Base-by-base conservation (phyloP, 164 flowering plant genomes). In the Tetracentron sinense region DNA sequence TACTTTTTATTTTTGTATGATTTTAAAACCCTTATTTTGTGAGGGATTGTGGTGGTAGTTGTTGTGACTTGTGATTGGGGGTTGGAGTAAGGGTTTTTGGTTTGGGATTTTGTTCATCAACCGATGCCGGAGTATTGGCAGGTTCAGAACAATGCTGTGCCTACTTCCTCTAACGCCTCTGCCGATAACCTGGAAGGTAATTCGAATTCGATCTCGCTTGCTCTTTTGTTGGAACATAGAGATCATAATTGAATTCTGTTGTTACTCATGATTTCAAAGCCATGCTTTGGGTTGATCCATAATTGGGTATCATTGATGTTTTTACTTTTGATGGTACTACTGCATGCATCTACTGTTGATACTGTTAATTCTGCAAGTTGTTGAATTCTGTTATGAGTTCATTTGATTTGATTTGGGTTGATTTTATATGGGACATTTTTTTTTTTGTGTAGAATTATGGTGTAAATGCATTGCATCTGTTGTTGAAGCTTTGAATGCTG, bases 121-220 rank as follows among this genome's bases (percentile, higher is more conserved):
- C 68, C 82, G 74, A 84, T 82, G 88, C 80, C 84, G 63, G 88
- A 77, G 20, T 77, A 68, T 73, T 73, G 80, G 74, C 77, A 77
- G 59, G 68, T 25, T 50, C 73, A 74, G 73, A 75, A 28, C 73
- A 75, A 72, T 77, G 80, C 68, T 58, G 76, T 71, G 35, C 57
- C 79, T 53, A 56, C 64, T 58, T 61, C 70, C 23, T 52, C 75
- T 2, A 74, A 70, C 69, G 72, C 74, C 62, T 65, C 82, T 16
- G 49, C 64, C 47, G 77, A 68, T 65, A 75, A 69, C 48, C 71
- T 77, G 59, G 77, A 76, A 78, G 89, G 89, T 80, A 69, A n/a
- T 28, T 51, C 42, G 19, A n/a, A n/a, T n/a, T 44, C 7, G 6
- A 7, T 44, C 61, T 60, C 52, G 30, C 44, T 30, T 20, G 31